Evolutionary conservation across 257 asterid genomes (phyloP).

Genomic region (Fraxinus americana): DNA sequence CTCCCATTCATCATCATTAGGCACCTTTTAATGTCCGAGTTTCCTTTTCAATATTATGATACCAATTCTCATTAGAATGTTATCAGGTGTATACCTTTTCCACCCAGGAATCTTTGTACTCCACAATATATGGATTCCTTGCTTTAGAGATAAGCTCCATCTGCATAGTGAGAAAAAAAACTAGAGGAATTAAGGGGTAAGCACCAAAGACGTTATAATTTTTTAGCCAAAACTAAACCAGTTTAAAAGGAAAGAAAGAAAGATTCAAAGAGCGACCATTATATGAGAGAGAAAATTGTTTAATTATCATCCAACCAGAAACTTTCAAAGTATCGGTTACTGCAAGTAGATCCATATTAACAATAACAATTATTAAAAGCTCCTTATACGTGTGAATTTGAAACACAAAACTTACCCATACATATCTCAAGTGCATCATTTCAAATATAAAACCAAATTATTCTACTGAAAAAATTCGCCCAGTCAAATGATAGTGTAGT

Average conservation of each 20-base stretch:
- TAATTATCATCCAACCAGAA: neutral
- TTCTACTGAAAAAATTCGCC: neutral
- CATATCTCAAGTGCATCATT: slow-evolving; percentile 20
- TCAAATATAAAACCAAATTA: neutral
- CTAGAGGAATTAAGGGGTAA: slow-evolving; percentile 16
- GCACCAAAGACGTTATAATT: slow-evolving; percentile 2
- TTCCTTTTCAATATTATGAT: neutral
- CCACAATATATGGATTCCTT: slow-evolving; percentile 79
- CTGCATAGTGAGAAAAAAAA: slow-evolving; percentile 44
- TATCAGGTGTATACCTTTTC: slow-evolving; percentile 68
- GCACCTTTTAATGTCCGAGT: neutral
- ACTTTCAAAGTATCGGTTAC: neutral
- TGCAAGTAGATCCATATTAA: neutral
- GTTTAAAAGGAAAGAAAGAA: neutral
- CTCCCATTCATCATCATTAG: slow-evolving; percentile 13
- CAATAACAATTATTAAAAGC: neutral
- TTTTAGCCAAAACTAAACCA: neutral
- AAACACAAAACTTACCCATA: neutral
- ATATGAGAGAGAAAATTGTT: neutral
- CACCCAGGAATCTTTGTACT: slow-evolving; percentile 99
- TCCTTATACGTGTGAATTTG: neutral
- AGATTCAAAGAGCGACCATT: neutral
- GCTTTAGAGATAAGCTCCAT: slow-evolving; percentile 96
- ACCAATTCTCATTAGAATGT: neutral
- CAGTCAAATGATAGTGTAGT: neutral